Evolutionary conservation across 495 filamentous ascomycete species (phyloP), one percentile per base, ranked within the genome.

Genomic region (Xylaria scruposa): DNA sequence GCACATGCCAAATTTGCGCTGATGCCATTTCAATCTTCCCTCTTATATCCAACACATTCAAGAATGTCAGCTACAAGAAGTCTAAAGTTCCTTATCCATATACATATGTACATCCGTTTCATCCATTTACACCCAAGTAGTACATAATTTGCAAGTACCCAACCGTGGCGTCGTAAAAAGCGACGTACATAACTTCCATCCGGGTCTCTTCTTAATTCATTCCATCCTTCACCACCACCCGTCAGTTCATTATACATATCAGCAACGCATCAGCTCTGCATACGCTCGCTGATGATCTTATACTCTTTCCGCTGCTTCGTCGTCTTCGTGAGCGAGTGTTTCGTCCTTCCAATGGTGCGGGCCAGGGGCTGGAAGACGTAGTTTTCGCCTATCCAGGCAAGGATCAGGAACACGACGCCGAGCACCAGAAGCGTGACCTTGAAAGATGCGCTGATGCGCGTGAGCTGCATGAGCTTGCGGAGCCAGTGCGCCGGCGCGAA

Each of bases 261-360:
- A 33, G 58, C n/a, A 4, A 2, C 26, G 4, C n/a, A n/a, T 72
- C 47, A 85, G 47, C 72, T 77, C 17, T 88, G 83, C 92, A 97
- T 94, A 61, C 89, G 84, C 77, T 95, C 92, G 59, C 87, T 75
- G 13, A 97, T 86, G 33, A 92, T 78, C 80, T 98, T 99, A 78
- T 98, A 98, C 80, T 90, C 84, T 79, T 97, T 97, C 72, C 94
- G 85, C 76, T 91, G 89, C 82, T 97, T 98, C 40, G 83, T 80
- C 75, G 83, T 82, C 67, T 85, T 85, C 0, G 88, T 88, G 60
- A 94, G 33, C 5, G 76, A 78, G 53, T 84, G 77, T 75, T 88
- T 90, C 29, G 86, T 63, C 40, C 80, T 83, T 15, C 93, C 93
- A 61, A 98, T 75, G 10, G 85, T 78, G 68, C 88, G 88, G n/a